Conservation (phyloP, 495 filamentous ascomycete genomes). For the Neurospora tetrasperma region DNA sequence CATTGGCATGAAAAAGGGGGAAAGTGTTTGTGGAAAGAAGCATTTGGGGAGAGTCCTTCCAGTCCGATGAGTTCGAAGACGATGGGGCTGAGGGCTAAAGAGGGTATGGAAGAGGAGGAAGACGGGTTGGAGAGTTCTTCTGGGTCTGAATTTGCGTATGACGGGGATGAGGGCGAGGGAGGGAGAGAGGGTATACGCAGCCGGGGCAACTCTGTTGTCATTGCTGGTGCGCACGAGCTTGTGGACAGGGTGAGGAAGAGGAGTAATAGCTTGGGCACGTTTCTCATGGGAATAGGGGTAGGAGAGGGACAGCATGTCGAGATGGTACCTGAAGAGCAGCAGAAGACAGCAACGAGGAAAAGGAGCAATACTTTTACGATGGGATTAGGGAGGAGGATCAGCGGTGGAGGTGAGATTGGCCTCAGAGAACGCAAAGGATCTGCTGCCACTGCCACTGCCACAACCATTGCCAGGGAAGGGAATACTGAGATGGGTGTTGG, state of each 20-base stretch:
- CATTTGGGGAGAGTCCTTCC: slow-evolving; percentile 1
- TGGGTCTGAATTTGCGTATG: background rate
- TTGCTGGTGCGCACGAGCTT: background rate
- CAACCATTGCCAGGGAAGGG: background rate
- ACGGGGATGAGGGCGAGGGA: background rate
- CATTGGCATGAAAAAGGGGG: background rate
- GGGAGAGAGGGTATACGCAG: background rate
- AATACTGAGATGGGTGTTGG: background rate
- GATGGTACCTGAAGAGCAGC: background rate
- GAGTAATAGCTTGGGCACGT: background rate
- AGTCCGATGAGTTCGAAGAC: background rate
- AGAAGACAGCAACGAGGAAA: background rate
- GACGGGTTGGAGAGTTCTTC: background rate
- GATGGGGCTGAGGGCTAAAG: background rate
- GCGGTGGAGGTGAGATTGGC: background rate
- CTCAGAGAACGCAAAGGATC: background rate
- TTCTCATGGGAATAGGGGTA: background rate
- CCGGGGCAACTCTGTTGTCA: background rate
- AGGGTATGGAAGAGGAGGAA: background rate
- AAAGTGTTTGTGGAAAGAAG: slow-evolving; percentile 9
- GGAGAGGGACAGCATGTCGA: background rate
- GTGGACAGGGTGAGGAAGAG: background rate
- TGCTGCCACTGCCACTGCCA: background rate
- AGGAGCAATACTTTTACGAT: background rate
- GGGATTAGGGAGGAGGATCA: background rate